phyloP scores from a whole-genome alignment of 2,329 filamentous ascomycete genomes.

The Diatrype stigma region DNA sequence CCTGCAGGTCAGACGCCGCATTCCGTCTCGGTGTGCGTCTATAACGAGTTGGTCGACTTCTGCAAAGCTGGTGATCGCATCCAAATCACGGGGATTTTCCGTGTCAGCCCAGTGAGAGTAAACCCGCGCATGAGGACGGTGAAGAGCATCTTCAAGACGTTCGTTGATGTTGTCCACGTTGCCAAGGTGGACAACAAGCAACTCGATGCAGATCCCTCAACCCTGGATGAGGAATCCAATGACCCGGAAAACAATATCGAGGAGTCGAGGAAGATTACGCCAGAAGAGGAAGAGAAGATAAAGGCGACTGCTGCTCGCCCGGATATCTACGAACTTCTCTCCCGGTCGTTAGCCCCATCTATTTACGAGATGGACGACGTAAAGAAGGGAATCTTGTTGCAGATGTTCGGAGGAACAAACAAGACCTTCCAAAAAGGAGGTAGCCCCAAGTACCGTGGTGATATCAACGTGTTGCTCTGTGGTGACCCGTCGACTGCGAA shows the following conservation, averaged over 20 bases:
- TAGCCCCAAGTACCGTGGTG: slow-evolving; percentile 90
- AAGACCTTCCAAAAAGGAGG: slow-evolving; percentile 97
- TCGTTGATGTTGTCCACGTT: slow-evolving; percentile 90
- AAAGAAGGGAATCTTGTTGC: slow-evolving; percentile 95
- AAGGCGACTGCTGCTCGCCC: slow-evolving; percentile 70
- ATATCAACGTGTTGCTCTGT: slow-evolving; percentile 95
- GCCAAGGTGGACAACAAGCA: slow-evolving; percentile 96
- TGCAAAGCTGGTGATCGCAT: slow-evolving; percentile 97
- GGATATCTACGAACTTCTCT: slow-evolving; percentile 89
- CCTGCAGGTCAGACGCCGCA: slow-evolving; percentile 96
- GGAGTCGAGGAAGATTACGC: slow-evolving; percentile 75
- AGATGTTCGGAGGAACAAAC: slow-evolving; percentile 96
- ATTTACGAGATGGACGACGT: slow-evolving; percentile 98
- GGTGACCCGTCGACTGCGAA: slow-evolving; percentile 96
- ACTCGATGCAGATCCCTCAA: slow-evolving; percentile 85
- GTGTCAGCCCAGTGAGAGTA: slow-evolving; percentile 86
- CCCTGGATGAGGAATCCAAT: slow-evolving; percentile 74
- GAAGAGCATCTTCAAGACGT: slow-evolving; percentile 97
- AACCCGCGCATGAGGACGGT: slow-evolving; percentile 90
- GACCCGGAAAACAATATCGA: slow-evolving; percentile 72
- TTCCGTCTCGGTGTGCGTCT: slow-evolving; percentile 91
- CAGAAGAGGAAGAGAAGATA: slow-evolving; percentile 89
- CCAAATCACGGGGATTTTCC: slow-evolving; percentile 94
- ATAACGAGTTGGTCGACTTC: slow-evolving; percentile 94
- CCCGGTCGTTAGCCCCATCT: slow-evolving; percentile 86